Evolutionary conservation across 2,329 filamentous ascomycete species (phyloP).

Genomic region (Lachnellula arida): DNA sequence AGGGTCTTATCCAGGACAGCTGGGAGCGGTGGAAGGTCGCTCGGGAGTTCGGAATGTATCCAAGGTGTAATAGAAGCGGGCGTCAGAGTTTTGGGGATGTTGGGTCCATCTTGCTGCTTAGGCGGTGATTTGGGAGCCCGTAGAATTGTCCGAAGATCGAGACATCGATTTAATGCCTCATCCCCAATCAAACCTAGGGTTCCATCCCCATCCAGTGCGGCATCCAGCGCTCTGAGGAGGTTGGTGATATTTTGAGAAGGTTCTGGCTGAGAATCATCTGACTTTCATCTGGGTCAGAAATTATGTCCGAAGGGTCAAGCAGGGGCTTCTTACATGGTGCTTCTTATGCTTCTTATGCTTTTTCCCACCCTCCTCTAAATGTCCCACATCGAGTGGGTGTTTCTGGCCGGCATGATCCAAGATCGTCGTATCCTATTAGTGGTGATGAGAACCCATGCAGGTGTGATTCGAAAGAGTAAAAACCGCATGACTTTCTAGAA

Average conservation of each 20-base stretch:
- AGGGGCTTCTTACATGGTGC: constrained; percentile 4
- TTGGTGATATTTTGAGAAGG: constrained; percentile 17
- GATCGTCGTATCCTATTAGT: not conserved
- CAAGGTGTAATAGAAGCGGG: constrained; percentile 41
- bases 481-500: too few species aligned
- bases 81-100: constrained; percentile 20
- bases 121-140: not conserved
- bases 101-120: constrained; percentile 1
- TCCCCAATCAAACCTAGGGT: constrained; percentile 16
- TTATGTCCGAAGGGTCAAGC: not conserved
- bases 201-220: constrained; percentile 20
- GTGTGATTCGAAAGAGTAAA: too few species aligned
- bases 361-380: not conserved
- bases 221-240: constrained; percentile 25
- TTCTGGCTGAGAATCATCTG: not conserved
- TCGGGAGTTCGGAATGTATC: constrained; percentile 46
- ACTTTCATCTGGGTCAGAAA: not conserved
- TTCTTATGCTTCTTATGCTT: constrained; percentile 12
- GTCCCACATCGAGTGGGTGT: constrained; percentile 1
- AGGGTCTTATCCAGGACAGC: constrained; percentile 54
- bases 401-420: constrained; percentile 10
- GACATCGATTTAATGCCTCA: constrained; percentile 17
- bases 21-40: constrained; percentile 54
- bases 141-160: constrained; percentile 18
- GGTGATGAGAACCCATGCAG: not conserved